A percentile compares a stretch with the other conserved stretches of the same genome.
These are phyloP conservation scores for Staphylotrichum longicolle DNA, from an alignment of 495 filamentous ascomycete genomes.

Conservation along the genomic window DNA sequence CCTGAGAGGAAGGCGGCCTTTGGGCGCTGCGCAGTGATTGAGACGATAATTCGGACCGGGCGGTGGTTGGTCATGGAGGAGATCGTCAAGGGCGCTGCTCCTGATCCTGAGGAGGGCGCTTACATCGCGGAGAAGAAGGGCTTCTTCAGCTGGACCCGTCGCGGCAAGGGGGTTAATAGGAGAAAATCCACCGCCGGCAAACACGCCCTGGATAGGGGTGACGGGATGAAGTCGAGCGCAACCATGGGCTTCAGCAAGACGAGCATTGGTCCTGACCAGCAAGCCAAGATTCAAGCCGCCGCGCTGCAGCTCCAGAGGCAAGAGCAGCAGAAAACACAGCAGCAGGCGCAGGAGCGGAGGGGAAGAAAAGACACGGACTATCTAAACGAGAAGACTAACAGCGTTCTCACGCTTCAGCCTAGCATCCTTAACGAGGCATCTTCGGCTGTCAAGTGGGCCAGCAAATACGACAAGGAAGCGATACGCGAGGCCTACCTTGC, in stretches of 20 bases:
- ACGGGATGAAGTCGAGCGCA: conserved; percentile 33
- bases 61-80: conserved; percentile 95
- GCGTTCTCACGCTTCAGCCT: conserved; percentile 85
- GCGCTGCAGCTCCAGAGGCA: conserved; percentile 69
- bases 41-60: conserved; percentile 76
- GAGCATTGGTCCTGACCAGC: conserved; percentile 87
- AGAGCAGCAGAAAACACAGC: conserved; percentile 58
- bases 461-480: conserved; percentile 79
- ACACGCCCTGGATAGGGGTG: conserved; percentile 38
- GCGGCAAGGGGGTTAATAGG: conserved; percentile 61
- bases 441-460: conserved; percentile 94
- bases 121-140: conserved; percentile 94
- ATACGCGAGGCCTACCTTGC: conserved; percentile 79
- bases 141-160: conserved; percentile 80
- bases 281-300: conserved; percentile 86
- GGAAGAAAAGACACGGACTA: conserved; percentile 55
- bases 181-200: conserved; percentile 62
- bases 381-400: conserved; percentile 76
- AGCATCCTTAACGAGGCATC: conserved; percentile 82
- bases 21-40: conserved; percentile 87
- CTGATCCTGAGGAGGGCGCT: conserved; percentile 76
- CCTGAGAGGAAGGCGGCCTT: conserved; percentile 83
- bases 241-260: conserved; percentile 71
- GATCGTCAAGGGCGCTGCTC: conserved; percentile 89
- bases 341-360: conserved; percentile 41